These are phyloP conservation scores for Macrophomina pseudophaseolina DNA, from an alignment of 2,329 filamentous ascomycete species.

Conservation along the genomic window DNA sequence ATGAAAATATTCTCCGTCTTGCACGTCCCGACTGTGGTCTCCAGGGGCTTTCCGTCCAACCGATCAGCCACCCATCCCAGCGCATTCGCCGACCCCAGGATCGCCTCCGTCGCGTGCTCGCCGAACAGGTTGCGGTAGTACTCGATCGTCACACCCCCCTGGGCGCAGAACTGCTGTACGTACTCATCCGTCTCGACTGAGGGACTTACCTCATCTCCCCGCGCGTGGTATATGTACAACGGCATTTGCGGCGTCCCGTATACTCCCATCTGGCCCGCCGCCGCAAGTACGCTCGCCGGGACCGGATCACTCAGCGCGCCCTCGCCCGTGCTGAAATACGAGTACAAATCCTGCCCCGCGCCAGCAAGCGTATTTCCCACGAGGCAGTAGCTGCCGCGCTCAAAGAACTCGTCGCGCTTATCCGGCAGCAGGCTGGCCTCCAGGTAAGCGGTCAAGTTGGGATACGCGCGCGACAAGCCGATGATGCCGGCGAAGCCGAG, in stretches of 20 bases:
- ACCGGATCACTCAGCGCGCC: constrained; percentile 19
- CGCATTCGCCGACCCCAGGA: constrained; percentile 27
- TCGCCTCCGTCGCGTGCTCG: constrained; percentile 32
- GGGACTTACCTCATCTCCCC: constrained; percentile 38
- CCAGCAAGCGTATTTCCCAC: constrained; percentile 20
- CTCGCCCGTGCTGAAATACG: constrained; percentile 30
- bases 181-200: constrained; percentile 36
- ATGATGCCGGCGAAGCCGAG: constrained; percentile 34
- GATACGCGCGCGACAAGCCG: constrained; percentile 33
- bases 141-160: constrained; percentile 30
- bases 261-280: constrained; percentile 27
- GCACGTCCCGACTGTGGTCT: not conserved
- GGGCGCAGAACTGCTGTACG: constrained; percentile 34
- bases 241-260: constrained; percentile 34
- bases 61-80: constrained; percentile 30
- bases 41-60: not conserved
- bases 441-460: constrained; percentile 29
- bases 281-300: constrained; percentile 18
- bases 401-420: constrained; percentile 27
- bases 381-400: constrained; percentile 21
- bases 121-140: constrained; percentile 38
- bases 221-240: constrained; percentile 40
- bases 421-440: constrained; percentile 26
- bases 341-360: constrained; percentile 28
- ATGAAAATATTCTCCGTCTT: not conserved